Base-by-base conservation (phyloP, 1,284 basidiomycete species). In the Ustilago nuda region DNA sequence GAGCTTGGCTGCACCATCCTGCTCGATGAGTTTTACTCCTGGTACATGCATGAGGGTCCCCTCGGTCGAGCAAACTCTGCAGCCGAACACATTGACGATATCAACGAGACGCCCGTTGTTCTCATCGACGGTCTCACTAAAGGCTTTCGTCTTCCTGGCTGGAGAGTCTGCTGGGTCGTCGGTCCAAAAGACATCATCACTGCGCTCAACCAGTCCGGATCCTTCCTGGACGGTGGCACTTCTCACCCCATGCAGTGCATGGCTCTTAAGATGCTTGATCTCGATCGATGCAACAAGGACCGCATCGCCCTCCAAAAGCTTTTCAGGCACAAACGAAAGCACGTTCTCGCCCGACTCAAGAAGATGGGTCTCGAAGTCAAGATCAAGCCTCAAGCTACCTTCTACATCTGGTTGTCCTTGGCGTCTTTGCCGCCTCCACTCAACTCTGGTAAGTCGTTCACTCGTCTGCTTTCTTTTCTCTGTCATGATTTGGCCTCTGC, bases 111-210 rank as follows among this genome's bases (percentile, higher is more conserved):
- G 78, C 88, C 93, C 0, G 89, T 94, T 30, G 88, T 97, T 51
- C 90, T 98, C 75, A 92, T 98, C 75, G 93, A 96, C 81, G 95
- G 95, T 30, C 89, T 98, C 57, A 97, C 95, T 13, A 96, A 97
- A 89, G 94, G 92, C 57, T 88, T 87, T 83, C 76, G 86, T 35
- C 76, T 72, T 12, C 76, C 72, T 39, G 66, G 72, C 15, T 76
- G 74, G 77, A 23, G 74, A 12, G 89, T 95, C 39, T 95, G 94
- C 88, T 98, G 95, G 95, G 94, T 97, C 17, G 86, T 97, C n/a
- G 95, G 79, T 8, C 75, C 78, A 1, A 72, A 72, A 35, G 78
- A 82, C 54, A 66, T 83, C 48, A 79, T 83, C 54, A 68, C 78
- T 8, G 81, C 81, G 2, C 63, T 83, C 30, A 70, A 71, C 60